A percentile compares a stretch with the other conserved stretches of the same genome.
These are phyloP conservation scores for Brettanomyces sp. DNA, from an alignment of 805 yeast species.

Conservation along the genomic window DNA sequence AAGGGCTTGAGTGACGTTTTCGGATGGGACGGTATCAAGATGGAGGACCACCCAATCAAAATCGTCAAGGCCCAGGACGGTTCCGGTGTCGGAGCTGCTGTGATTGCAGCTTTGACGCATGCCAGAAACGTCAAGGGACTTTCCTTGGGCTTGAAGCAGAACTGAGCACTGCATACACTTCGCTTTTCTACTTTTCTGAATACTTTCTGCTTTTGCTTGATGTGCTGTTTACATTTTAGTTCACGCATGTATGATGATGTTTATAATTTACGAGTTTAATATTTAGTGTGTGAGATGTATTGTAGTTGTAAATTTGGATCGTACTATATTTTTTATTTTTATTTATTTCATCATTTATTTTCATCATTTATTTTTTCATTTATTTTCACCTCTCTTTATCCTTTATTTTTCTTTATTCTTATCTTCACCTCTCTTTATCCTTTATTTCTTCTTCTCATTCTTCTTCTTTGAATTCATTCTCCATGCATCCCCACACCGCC, in stretches of 20 bases:
- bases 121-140: slow-evolving; percentile 63
- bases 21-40: slow-evolving; percentile 50
- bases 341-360: no score
- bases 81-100: slow-evolving; percentile 97
- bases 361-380: no score
- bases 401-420: background rate
- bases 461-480: background rate
- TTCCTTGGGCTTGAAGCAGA: slow-evolving; percentile 45
- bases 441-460: background rate
- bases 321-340: no score
- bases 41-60: slow-evolving; percentile 64
- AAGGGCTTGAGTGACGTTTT: slow-evolving; percentile 84
- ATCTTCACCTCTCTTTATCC: no score
- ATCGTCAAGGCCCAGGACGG: slow-evolving; percentile 96
- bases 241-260: background rate
- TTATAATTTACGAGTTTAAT: background rate
- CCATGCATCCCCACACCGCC: slow-evolving; percentile 1
- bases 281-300: background rate
- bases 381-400: no score
- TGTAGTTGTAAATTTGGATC: no score
- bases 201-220: no score
- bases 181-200: background rate
- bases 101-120: slow-evolving; percentile 91
- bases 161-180: background rate
- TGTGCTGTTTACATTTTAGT: no score